phyloP scores from a whole-genome alignment of 2,329 filamentous ascomycete species.

The Venturia oleaginea region DNA sequence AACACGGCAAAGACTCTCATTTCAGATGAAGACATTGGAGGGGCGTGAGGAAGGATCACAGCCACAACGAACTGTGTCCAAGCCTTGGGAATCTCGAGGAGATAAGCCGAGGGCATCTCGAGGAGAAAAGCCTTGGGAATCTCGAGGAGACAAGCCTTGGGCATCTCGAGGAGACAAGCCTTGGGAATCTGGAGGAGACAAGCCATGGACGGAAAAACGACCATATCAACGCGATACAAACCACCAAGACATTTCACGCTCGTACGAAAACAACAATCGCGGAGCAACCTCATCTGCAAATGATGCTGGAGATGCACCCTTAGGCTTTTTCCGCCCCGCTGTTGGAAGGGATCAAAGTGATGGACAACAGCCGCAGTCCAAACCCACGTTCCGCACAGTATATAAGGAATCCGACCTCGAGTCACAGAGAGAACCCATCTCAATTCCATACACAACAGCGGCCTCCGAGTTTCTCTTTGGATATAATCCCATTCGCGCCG shows the following conservation, averaged over 20 bases:
- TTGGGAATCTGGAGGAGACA: not conserved
- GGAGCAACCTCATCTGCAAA: not conserved
- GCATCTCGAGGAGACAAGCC: no score
- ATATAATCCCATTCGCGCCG: conserved; percentile 68
- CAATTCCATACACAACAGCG: conserved; percentile 66
- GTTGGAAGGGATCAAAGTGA: not conserved
- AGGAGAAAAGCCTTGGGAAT: no score
- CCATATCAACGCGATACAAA: not conserved
- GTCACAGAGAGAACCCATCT: conserved; percentile 16
- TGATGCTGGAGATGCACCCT: not conserved
- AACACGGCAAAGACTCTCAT: conserved; percentile 9
- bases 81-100: not conserved
- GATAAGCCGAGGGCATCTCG: not conserved
- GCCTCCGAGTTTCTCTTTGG: conserved; percentile 91
- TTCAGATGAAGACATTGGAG: not conserved
- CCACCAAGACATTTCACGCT: no score
- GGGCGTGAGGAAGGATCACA: not conserved
- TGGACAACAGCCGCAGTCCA: not conserved
- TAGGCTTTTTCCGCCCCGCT: not conserved
- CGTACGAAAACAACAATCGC: not conserved
- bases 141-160: not conserved
- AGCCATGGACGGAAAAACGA: not conserved
- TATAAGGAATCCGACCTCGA: conserved; percentile 21
- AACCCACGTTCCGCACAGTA: not conserved
- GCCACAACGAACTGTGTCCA: not conserved